A percentile compares a stretch with the other conserved stretches of the same genome.
phyloP scores from a whole-genome alignment of 805 yeast species.

The Teunomyces stri region DNA sequence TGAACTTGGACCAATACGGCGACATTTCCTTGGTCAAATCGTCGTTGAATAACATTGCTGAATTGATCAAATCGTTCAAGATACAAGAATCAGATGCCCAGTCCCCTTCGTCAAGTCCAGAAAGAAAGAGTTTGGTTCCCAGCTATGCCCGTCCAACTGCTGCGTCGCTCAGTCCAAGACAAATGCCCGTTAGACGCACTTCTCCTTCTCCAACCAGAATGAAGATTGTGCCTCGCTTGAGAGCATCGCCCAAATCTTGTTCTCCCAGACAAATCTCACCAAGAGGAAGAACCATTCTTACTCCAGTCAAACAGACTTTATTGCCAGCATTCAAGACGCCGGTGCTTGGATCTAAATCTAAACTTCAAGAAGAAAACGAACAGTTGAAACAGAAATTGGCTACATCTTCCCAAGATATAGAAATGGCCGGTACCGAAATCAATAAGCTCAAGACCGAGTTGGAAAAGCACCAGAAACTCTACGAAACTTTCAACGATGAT shows the following conservation, averaged over 20 bases:
- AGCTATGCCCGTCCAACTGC: constrained; percentile 32
- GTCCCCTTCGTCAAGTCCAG: background rate
- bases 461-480: constrained; percentile 2
- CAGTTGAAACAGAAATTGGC: constrained; percentile 11
- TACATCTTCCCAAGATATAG: constrained; percentile 2
- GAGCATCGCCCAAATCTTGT: constrained; percentile 6
- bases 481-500: constrained; percentile 8
- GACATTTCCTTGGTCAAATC: constrained; percentile 24
- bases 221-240: constrained; percentile 7
- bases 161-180: constrained; percentile 19
- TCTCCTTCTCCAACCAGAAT: constrained; percentile 10
- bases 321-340: constrained; percentile 1
- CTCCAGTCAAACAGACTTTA: background rate
- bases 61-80: constrained; percentile 19
- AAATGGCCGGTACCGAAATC: constrained; percentile 3
- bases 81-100: background rate
- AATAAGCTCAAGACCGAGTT: constrained; percentile 6
- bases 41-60: constrained; percentile 23
- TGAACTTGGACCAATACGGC: constrained; percentile 28
- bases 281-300: background rate
- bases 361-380: constrained; percentile 11
- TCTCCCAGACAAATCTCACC: background rate
- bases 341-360: constrained; percentile 9
- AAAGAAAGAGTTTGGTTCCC: constrained; percentile 2
- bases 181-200: constrained; percentile 2